Evolutionary conservation across 441 rosid species (phyloP).

Genomic region (Cnidoscolus chayamansa): DNA sequence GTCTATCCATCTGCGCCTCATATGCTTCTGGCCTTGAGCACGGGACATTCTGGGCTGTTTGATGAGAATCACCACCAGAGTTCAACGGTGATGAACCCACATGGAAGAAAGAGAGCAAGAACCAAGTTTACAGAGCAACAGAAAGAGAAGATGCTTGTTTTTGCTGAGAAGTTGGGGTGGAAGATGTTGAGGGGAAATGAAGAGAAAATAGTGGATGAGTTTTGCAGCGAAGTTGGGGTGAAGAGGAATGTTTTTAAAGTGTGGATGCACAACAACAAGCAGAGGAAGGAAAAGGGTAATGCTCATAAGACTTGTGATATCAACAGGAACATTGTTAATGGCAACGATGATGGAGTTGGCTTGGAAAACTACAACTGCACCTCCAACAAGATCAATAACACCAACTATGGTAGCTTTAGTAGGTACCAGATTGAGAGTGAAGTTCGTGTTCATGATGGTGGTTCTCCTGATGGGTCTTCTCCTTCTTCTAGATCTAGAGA

Average conservation of each 20-base stretch:
- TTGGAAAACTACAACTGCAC: neutral
- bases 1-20: slow-evolving; percentile 47
- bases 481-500: slow-evolving; percentile 23
- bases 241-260: slow-evolving; percentile 52
- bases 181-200: slow-evolving; percentile 41
- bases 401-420: slow-evolving; percentile 14
- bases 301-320: neutral
- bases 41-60: slow-evolving; percentile 21
- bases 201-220: slow-evolving; percentile 34
- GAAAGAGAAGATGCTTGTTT: slow-evolving; percentile 52
- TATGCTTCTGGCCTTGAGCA: slow-evolving; percentile 40
- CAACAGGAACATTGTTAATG: slow-evolving; percentile 17
- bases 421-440: slow-evolving; percentile 17
- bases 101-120: slow-evolving; percentile 26
- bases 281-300: slow-evolving; percentile 33
- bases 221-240: slow-evolving; percentile 53
- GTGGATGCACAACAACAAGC: slow-evolving; percentile 71
- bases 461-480: slow-evolving; percentile 32
- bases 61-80: slow-evolving; percentile 25
- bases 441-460: slow-evolving; percentile 13
- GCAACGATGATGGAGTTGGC: slow-evolving; percentile 15
- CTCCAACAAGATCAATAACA: slow-evolving; percentile 6
- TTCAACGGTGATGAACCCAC: slow-evolving; percentile 16
- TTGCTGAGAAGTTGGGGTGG: slow-evolving; percentile 62
- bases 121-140: slow-evolving; percentile 48